phyloP scores from a whole-genome alignment of 1,139 yeast species.

The Eremothecium coryli region DNA sequence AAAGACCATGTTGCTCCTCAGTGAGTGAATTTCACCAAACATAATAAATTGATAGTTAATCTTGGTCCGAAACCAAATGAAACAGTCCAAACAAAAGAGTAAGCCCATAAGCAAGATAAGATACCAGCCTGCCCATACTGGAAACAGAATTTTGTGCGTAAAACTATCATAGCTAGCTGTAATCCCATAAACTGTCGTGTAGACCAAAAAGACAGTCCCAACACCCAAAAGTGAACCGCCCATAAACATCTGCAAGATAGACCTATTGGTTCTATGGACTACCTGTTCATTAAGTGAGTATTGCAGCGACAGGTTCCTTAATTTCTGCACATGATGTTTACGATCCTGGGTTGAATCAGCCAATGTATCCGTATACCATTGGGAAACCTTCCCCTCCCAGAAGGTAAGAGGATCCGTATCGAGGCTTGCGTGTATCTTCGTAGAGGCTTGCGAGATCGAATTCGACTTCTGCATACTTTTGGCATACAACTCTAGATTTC shows the following conservation, averaged over 20 bases:
- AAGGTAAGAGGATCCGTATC: slow-evolving; percentile 24
- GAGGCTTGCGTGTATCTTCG: slow-evolving; percentile 7
- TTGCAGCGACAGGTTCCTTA: slow-evolving; percentile 27
- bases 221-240: slow-evolving; percentile 66
- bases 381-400: slow-evolving; percentile 62
- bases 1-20: slow-evolving; percentile 39
- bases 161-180: slow-evolving; percentile 28
- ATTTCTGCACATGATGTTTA: slow-evolving; percentile 22
- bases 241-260: slow-evolving; percentile 36
- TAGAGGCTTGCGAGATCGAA: slow-evolving; percentile 4
- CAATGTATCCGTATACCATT: slow-evolving; percentile 59
- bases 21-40: slow-evolving; percentile 59
- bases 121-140: slow-evolving; percentile 89
- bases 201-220: slow-evolving; percentile 44
- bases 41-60: slow-evolving; percentile 88
- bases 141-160: slow-evolving; percentile 50
- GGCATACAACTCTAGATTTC: slow-evolving; percentile 21
- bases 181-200: slow-evolving; percentile 31
- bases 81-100: slow-evolving; percentile 59
- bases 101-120: slow-evolving; percentile 49
- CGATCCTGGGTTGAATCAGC: slow-evolving; percentile 33
- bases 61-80: slow-evolving; percentile 62
- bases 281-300: slow-evolving; percentile 29
- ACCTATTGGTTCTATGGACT: slow-evolving; percentile 29
- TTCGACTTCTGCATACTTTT: slow-evolving; percentile 17